These are phyloP conservation scores for Chloris gayana DNA, from an alignment of 176 grass and related monocot genomes.

Conservation along the genomic window DNA sequence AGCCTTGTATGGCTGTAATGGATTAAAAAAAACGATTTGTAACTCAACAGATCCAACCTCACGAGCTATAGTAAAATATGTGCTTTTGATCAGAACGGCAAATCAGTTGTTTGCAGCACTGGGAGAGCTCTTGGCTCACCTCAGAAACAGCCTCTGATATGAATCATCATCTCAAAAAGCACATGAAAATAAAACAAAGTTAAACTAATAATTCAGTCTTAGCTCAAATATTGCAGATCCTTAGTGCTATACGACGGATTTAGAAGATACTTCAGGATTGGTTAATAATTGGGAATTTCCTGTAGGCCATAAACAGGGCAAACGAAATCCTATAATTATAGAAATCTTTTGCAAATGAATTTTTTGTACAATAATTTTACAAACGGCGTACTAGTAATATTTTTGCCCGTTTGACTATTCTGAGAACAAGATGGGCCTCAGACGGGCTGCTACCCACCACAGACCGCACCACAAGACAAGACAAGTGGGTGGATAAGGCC, in stretches of 20 bases:
- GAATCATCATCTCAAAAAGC: conserved; percentile 40
- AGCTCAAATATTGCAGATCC: background rate
- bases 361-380: background rate
- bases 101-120: conserved; percentile 48
- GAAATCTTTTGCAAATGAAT: background rate
- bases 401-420: background rate
- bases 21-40: too few species aligned
- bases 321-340: background rate
- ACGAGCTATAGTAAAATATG: background rate
- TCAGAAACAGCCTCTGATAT: conserved; percentile 53
- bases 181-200: background rate
- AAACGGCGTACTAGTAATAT: background rate
- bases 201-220: background rate
- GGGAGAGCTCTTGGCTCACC: conserved; percentile 20
- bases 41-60: background rate
- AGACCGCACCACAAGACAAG: background rate
- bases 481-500: conserved; percentile 5
- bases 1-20: background rate
- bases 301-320: background rate
- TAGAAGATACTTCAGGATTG: background rate
- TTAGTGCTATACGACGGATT: too few species aligned
- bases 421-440: background rate
- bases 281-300: background rate
- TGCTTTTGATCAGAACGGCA: conserved; percentile 40
- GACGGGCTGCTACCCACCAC: conserved; percentile 19